These are phyloP conservation scores for Pleodorina starrii DNA, from an alignment of 139 green algal genomes.

Conservation along the genomic window DNA sequence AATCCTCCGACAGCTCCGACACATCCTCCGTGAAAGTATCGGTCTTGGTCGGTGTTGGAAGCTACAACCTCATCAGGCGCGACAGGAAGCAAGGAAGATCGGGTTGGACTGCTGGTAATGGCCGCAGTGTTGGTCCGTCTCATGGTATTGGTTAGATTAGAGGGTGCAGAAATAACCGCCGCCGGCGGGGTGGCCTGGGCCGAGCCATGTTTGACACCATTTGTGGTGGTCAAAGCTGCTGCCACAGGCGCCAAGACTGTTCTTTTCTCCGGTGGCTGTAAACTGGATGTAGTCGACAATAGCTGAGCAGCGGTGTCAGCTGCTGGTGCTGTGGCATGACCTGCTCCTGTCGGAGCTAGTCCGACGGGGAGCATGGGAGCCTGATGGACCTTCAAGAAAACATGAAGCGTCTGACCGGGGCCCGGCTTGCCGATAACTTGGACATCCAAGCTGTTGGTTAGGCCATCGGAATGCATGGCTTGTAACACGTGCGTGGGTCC, in stretches of 20 bases:
- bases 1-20: too few species aligned
- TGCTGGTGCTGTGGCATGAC: background rate
- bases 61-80: too few species aligned
- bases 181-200: background rate
- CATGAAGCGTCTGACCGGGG: background rate
- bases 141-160: too few species aligned
- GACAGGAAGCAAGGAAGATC: too few species aligned
- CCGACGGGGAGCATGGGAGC: conserved; percentile 2
- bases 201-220: background rate
- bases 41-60: too few species aligned
- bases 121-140: too few species aligned
- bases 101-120: too few species aligned
- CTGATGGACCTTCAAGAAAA: background rate
- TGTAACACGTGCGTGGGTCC: background rate
- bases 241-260: background rate
- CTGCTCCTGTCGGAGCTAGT: background rate
- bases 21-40: too few species aligned
- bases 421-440: conserved; percentile 35
- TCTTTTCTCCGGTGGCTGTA: background rate
- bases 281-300: background rate
- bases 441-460: background rate
- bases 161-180: too few species aligned
- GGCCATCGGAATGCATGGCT: background rate
- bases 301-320: background rate
- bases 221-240: background rate